A percentile compares a stretch with the other conserved stretches of the same genome.
Conservation (phyloP, 164 flowering plant genomes). For the Chimonanthus salicifolius region DNA sequence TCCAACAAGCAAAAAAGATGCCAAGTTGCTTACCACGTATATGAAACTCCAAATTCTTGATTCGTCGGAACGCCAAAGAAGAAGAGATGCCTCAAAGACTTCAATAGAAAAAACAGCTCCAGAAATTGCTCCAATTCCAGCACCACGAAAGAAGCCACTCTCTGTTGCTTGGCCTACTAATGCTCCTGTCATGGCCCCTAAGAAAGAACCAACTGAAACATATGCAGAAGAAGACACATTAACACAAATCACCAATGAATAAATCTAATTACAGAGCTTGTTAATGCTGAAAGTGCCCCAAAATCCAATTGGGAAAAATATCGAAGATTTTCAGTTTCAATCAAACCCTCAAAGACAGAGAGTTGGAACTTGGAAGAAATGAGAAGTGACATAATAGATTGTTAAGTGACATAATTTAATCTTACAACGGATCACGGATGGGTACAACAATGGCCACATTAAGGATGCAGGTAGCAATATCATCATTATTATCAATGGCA, state of each 20-base stretch:
- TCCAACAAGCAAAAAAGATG: neutral
- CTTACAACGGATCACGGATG: too few relatives aligned
- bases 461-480: too few relatives aligned
- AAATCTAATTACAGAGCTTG: neutral
- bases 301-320: neutral
- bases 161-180: constrained; percentile 87
- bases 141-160: constrained; percentile 82
- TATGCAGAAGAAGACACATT: neutral
- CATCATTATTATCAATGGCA: too few relatives aligned
- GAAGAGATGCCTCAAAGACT: constrained; percentile 73
- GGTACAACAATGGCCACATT: too few relatives aligned
- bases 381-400: neutral
- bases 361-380: neutral
- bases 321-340: neutral
- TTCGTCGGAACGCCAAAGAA: constrained; percentile 76
- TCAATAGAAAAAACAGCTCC: constrained; percentile 95
- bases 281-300: neutral
- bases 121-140: constrained; percentile 87
- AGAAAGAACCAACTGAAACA: constrained; percentile 62
- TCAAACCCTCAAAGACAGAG: too few relatives aligned
- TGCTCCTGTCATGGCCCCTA: constrained; percentile 90
- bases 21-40: constrained; percentile 47
- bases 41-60: constrained; percentile 66
- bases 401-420: neutral
- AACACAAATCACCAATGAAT: too few relatives aligned